Percentiles rank a stretch among this genome's conserved stretches.
phyloP scores from a whole-genome alignment of 2,329 filamentous ascomycete genomes.

The Phaeoacremonium minimum region DNA sequence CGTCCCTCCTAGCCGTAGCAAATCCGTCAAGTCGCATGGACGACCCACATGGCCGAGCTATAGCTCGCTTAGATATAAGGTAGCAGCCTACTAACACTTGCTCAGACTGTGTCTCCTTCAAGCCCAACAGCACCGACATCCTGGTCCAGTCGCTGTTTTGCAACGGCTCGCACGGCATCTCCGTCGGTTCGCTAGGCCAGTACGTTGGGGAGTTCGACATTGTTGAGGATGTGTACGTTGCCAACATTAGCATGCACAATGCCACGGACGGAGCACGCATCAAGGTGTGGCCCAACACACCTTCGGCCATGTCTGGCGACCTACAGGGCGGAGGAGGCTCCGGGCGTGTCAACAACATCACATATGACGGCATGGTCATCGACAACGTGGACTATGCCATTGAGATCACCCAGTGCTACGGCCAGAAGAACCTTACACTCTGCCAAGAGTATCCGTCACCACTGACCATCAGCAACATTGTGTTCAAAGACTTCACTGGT shows the following conservation, averaged over 20 bases:
- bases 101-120: constrained; percentile 66
- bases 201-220: constrained; percentile 61
- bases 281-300: constrained; percentile 51
- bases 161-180: constrained; percentile 69
- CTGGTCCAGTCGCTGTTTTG: constrained; percentile 63
- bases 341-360: constrained; percentile 58
- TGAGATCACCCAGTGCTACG: constrained; percentile 40
- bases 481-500: constrained; percentile 48
- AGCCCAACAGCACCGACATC: constrained; percentile 67
- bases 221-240: constrained; percentile 64
- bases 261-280: constrained; percentile 64
- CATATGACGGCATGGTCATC: constrained; percentile 52
- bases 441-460: constrained; percentile 52
- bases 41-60: no score
- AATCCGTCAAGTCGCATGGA: no score
- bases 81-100: no score
- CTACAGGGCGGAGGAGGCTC: constrained; percentile 55
- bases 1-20: no score
- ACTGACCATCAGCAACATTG: constrained; percentile 48
- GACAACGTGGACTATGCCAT: constrained; percentile 60
- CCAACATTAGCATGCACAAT: constrained; percentile 55
- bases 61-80: no score
- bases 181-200: constrained; percentile 67
- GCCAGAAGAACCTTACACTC: constrained; percentile 55
- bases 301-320: constrained; percentile 31